Base-by-base conservation (phyloP, 2,329 filamentous ascomycete species). In the Diplodia mutila region DNA sequence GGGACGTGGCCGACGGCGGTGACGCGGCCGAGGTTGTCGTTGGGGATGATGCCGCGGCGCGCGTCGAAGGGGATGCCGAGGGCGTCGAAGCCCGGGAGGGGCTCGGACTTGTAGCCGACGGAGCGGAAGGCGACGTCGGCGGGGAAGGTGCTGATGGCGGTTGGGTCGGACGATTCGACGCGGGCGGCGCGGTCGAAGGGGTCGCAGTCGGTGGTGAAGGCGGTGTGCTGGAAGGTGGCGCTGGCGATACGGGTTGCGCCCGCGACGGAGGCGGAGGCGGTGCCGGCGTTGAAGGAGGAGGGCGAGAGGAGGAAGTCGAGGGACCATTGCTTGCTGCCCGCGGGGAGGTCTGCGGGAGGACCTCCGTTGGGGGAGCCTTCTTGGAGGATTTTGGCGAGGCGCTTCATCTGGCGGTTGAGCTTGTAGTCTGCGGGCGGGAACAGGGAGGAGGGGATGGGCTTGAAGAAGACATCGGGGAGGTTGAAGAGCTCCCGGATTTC, bases 51-150 rank as follows among this genome's bases (percentile, higher is more conserved):
- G 4, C 94, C 95, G 2, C 86, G 85, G 8, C 82, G 82, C 1
- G 86, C 79, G 75, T 98, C 89, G 74, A 99, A 99, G 9, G 89
- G 87, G 52, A 97, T 88, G 2, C 89, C 90, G 0, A 94, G 81
- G 4, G 91, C 86, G 1, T 84, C 79, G 70, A 98, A 90, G 0
- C 93, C 94, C 0, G 88, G 85, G 0, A 99, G 81, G 0, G 92
- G 84, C 37, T 90, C 85, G 0, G 93, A 94, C 73, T 92, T 93
- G 81, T 99, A 99, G 7, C 95, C 95, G 52, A 99, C 94, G n/a
- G 93, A 97, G 21, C 93, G 89, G 80, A 99, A 97, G 18, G 92
- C 93, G 4, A 94, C 76, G 6, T 89, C 85, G 0, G 93, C 89
- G 0, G 87, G 83, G 5, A 97, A 72, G 80, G 9, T 86, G 83